These are phyloP conservation scores for Chalara sp. DNA, from an alignment of 2,329 filamentous ascomycete genomes.

Conservation along the genomic window DNA sequence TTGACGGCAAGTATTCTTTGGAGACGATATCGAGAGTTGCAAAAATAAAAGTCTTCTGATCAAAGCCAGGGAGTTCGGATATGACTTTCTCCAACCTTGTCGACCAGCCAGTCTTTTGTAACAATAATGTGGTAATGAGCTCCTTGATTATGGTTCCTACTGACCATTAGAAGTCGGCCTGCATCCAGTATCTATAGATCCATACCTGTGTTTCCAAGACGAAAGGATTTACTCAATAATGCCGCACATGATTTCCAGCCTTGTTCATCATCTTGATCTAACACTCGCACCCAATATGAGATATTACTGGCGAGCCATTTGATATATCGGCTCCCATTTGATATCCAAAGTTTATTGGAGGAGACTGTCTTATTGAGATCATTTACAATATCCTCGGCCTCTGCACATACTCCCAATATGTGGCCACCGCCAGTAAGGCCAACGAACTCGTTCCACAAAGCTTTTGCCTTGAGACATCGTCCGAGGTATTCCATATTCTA, in stretches of 20 bases:
- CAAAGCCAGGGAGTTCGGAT: slow-evolving; percentile 17
- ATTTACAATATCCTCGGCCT: slow-evolving; percentile 38
- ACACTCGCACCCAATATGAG: slow-evolving; percentile 15
- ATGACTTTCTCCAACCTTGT: slow-evolving; percentile 19
- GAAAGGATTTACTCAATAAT: slow-evolving; percentile 23
- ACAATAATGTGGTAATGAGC: slow-evolving; percentile 15
- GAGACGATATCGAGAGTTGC: slow-evolving; percentile 21
- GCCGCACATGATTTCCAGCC: slow-evolving; percentile 22
- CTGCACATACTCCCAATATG: slow-evolving; percentile 49
- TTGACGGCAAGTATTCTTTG: slow-evolving; percentile 16
- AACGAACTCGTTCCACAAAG: slow-evolving; percentile 59
- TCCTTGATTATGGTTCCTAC: slow-evolving; percentile 22
- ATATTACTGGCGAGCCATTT: slow-evolving; percentile 26
- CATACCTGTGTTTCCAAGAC: slow-evolving; percentile 26
- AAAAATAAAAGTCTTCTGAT: slow-evolving; percentile 24
- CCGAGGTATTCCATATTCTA: slow-evolving; percentile 32
- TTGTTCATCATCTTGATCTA: slow-evolving; percentile 12
- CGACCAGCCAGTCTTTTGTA: slow-evolving; percentile 8
- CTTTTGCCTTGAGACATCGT: slow-evolving; percentile 32
- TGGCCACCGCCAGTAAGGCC: slow-evolving; percentile 52
- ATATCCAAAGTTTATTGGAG: slow-evolving; percentile 22
- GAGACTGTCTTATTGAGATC: slow-evolving; percentile 19
- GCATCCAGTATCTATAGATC: slow-evolving; percentile 4
- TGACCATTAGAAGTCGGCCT: background rate
- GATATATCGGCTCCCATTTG: slow-evolving; percentile 23